Base-by-base conservation (phyloP, 1,284 basidiomycete species). In the Coriolopsis trogii region DNA sequence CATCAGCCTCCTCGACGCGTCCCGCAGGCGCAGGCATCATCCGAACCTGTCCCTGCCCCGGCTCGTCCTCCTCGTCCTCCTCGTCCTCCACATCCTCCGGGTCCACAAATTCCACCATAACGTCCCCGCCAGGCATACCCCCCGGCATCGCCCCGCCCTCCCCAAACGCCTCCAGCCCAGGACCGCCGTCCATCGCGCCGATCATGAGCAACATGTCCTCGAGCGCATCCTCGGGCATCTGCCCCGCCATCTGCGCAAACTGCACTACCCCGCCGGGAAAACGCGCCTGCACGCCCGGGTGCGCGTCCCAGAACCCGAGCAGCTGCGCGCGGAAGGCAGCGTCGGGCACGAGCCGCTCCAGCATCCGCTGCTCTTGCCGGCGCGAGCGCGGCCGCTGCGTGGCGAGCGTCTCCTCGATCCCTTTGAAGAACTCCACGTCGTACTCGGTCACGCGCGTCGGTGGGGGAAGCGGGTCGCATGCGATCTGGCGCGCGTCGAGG, bases 381-480 rank as follows among this genome's bases (percentile, higher is more conserved):
- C 64, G 71, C 63, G 55, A 70, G 59, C 56, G 61, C 43, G 60
- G 52, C 21, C 68, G 59, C n/a, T n/a, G n/a, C 42, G 64, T 56
- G 10, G 70, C 64, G 54, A 79, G 75, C 18, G 77, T 64, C 52
- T 87, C 82, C 49, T 84, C 82, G 5, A 80, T 71, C 1, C 81
- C 82, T 6, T 67, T 69, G 73, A 95, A 94, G 73, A 93, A 95
- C 20, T 69, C 70, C n/a, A 37, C 71, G 55, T 93, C 78, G 68
- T 95, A 95, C 25, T 63, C 63, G 21, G 75, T 87, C 5, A 82
- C 65, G 2, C 77, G 72, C 2, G 79, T 78, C 3, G 69, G 71
- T 0, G 93, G 91, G 1, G 91, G 90, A 1, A 95, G 71, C 0
- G 92, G 92, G 64, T 95, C 93, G 59, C 87, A 95, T 3, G 87